Evolutionary conservation across 352 stramenopile genomes (phyloP).

Genomic region (Phytophthora tubulina): DNA sequence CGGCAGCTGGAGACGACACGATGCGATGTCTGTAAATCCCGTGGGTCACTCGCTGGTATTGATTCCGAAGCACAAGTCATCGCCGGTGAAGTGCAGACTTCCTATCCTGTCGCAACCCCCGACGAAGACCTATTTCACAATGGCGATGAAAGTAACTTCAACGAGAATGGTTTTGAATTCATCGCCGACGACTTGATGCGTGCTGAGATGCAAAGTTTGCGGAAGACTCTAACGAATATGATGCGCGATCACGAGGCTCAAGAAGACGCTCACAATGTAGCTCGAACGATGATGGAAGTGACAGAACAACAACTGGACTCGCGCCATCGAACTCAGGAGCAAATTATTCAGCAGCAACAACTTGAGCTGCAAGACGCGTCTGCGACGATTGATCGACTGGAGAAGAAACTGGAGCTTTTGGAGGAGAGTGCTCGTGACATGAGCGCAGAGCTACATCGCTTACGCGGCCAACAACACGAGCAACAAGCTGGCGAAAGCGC

Average conservation of each 20-base stretch:
- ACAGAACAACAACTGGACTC: conserved; percentile 33
- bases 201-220: conserved; percentile 58
- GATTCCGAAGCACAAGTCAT: neutral
- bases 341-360: conserved; percentile 48
- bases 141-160: neutral
- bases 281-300: conserved; percentile 32
- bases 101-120: neutral
- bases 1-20: conserved; percentile 46
- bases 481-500: conserved; percentile 45
- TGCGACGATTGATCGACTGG: conserved; percentile 29
- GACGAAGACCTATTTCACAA: conserved; percentile 8
- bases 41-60: neutral
- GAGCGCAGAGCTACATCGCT: conserved; percentile 30
- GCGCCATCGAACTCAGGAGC: conserved; percentile 40
- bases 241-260: conserved; percentile 46
- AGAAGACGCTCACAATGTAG: conserved; percentile 41
- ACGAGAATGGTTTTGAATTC: conserved; percentile 13
- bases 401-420: conserved; percentile 41
- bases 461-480: conserved; percentile 27
- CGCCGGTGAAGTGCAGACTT: neutral
- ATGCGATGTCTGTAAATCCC: conserved; percentile 27
- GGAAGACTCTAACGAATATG: conserved; percentile 51
- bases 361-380: conserved; percentile 38
- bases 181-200: conserved; percentile 57
- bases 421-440: conserved; percentile 31